phyloP scores from a whole-genome alignment of 441 rosid species.

The Cnidoscolus chayamansa region DNA sequence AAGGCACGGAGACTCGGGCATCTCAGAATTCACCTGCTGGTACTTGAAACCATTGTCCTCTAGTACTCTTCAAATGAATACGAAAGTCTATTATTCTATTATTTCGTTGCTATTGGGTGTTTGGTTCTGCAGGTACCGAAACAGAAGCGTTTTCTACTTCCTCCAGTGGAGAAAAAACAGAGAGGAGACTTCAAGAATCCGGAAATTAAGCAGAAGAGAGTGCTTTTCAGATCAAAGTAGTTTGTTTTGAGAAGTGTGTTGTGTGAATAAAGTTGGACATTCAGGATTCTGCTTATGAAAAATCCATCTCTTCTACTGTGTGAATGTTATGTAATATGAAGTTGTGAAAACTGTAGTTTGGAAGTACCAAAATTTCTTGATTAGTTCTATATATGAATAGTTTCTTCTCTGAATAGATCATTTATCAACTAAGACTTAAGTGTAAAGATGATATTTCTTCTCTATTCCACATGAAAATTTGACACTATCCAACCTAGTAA shows the following conservation, averaged over 20 bases:
- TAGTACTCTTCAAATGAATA: not conserved
- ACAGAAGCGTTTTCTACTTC: not conserved
- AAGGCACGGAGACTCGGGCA: slow-evolving; percentile 24
- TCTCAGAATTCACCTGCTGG: slow-evolving; percentile 33
- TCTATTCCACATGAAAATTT: too few relatives aligned
- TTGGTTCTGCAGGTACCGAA: not conserved
- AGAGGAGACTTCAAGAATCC: slow-evolving; percentile 34
- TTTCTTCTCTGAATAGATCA: too few relatives aligned
- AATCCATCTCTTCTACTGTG: too few relatives aligned
- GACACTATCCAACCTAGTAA: too few relatives aligned
- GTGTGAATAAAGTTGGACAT: not conserved
- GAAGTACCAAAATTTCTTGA: too few relatives aligned
- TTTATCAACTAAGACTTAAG: too few relatives aligned
- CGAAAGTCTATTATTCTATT: not conserved
- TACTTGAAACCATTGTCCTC: slow-evolving; percentile 5
- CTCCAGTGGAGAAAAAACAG: slow-evolving; percentile 18
- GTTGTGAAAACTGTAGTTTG: too few relatives aligned
- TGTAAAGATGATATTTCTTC: too few relatives aligned
- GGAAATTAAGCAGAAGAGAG: slow-evolving; percentile 29
- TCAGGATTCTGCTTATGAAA: too few relatives aligned
- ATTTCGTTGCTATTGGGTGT: not conserved
- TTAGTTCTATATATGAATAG: too few relatives aligned
- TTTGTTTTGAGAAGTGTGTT: not conserved
- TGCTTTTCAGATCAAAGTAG: not conserved
- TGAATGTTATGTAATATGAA: too few relatives aligned